These are phyloP conservation scores for Trametes pubescens DNA, from an alignment of 1,284 basidiomycete genomes.

Conservation along the genomic window DNA sequence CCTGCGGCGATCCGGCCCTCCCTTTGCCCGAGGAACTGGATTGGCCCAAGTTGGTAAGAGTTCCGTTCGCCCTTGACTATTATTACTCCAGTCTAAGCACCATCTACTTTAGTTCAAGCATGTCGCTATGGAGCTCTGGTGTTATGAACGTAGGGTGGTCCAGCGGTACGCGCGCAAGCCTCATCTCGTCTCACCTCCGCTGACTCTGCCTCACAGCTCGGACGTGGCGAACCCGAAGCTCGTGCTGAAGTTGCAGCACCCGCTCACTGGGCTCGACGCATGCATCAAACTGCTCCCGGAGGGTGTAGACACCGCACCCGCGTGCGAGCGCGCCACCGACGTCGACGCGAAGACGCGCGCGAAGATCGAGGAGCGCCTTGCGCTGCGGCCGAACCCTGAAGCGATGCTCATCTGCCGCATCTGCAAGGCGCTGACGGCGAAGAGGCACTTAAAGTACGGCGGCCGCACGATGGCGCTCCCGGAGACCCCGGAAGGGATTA, in stretches of 20 bases:
- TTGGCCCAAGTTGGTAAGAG: background rate
- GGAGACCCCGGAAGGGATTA: slow-evolving; percentile 11
- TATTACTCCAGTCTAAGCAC: no score
- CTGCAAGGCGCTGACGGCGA: slow-evolving; percentile 10
- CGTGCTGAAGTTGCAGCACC: background rate
- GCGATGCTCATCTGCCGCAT: slow-evolving; percentile 5
- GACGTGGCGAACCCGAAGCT: background rate
- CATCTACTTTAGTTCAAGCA: background rate
- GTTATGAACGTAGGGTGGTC: background rate
- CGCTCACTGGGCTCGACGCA: background rate
- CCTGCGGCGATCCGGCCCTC: slow-evolving; percentile 8
- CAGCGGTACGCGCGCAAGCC: background rate
- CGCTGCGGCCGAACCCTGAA: background rate
- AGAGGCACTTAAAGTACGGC: background rate
- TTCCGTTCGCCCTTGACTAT: no score
- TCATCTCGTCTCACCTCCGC: background rate
- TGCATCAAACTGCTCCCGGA: slow-evolving; percentile 15
- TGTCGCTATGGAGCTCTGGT: background rate
- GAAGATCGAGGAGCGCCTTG: slow-evolving; percentile 11
- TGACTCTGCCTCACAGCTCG: background rate
- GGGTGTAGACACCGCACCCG: slow-evolving; percentile 2
- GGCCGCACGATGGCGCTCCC: background rate
- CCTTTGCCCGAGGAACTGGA: background rate
- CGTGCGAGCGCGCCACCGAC: background rate
- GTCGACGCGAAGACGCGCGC: slow-evolving; percentile 5